Evolutionary conservation across 192 early-diverging fungal genomes (phyloP).

Genomic region (Coemansia sp.): DNA sequence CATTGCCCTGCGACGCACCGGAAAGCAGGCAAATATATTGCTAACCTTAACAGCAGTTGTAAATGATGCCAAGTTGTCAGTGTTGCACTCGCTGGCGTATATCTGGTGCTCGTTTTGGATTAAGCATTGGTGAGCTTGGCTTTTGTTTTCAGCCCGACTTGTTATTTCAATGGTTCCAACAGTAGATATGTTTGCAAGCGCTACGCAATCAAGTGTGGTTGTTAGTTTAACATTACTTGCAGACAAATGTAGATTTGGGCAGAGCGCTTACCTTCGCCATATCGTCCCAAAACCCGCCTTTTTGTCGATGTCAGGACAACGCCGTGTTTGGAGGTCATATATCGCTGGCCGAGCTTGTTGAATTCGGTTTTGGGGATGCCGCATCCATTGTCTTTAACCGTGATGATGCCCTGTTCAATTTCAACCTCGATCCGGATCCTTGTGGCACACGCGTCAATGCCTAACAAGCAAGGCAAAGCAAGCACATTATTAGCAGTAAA

Average conservation of each 20-base stretch:
- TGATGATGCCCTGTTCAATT: conserved; percentile 13
- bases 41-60: conserved; percentile 22
- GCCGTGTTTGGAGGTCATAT: conserved; percentile 26
- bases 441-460: conserved; percentile 41
- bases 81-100: neutral
- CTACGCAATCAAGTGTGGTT: conserved; percentile 5
- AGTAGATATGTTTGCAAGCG: conserved; percentile 42
- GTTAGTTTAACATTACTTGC: neutral
- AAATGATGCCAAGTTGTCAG: neutral
- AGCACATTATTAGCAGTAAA: too few relatives aligned
- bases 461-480: conserved; percentile 9
- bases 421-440: conserved; percentile 16
- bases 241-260: neutral
- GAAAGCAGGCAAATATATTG: conserved; percentile 28
- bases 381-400: conserved; percentile 35
- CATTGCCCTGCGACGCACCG: conserved; percentile 25
- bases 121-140: conserved; percentile 4
- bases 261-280: conserved; percentile 34
- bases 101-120: conserved; percentile 21
- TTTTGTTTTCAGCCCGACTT: conserved; percentile 4
- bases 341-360: conserved; percentile 20
- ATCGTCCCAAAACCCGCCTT: conserved; percentile 10
- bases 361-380: conserved; percentile 15
- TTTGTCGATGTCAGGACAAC: neutral
- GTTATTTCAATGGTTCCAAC: conserved; percentile 24